Percentiles rank a stretch among this genome's conserved stretches.
Evolutionary conservation across 768 basidiomycete genomes (phyloP).

Genomic region (Mycena capillaripes): DNA sequence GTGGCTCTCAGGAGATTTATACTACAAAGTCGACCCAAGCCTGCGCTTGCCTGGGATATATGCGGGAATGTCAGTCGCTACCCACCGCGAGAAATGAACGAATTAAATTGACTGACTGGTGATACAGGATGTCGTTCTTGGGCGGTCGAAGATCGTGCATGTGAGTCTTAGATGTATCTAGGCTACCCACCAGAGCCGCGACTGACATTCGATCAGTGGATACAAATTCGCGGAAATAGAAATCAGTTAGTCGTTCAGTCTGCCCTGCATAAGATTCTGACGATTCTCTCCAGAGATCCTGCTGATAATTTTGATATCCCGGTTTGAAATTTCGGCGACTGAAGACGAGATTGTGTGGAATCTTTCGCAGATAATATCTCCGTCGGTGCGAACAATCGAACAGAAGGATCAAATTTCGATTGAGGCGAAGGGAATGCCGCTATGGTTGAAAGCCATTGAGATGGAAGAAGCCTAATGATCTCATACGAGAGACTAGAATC

Average conservation of each 20-base stretch:
- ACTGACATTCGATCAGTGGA: conserved; percentile 48
- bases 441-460: conserved; percentile 38
- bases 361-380: conserved; percentile 62
- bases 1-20: conserved; percentile 52
- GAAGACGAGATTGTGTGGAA: conserved; percentile 60
- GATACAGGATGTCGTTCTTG: conserved; percentile 66
- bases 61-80: conserved; percentile 58
- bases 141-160: conserved; percentile 68
- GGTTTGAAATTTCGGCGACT: conserved; percentile 52
- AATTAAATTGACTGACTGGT: neutral
- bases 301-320: conserved; percentile 51
- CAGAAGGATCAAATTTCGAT: conserved; percentile 27
- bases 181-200: neutral
- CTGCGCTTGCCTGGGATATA: conserved; percentile 64
- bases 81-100: neutral
- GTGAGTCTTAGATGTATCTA: conserved; percentile 46
- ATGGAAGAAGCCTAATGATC: no score
- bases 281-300: conserved; percentile 54
- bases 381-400: conserved; percentile 51
- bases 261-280: neutral
- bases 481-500: no score
- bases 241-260: conserved; percentile 59
- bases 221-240: conserved; percentile 71
- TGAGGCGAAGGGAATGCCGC: conserved; percentile 53
- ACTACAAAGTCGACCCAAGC: conserved; percentile 25